These are phyloP conservation scores for Puya raimondii DNA, from an alignment of 176 grass and related monocot species.

Conservation along the genomic window DNA sequence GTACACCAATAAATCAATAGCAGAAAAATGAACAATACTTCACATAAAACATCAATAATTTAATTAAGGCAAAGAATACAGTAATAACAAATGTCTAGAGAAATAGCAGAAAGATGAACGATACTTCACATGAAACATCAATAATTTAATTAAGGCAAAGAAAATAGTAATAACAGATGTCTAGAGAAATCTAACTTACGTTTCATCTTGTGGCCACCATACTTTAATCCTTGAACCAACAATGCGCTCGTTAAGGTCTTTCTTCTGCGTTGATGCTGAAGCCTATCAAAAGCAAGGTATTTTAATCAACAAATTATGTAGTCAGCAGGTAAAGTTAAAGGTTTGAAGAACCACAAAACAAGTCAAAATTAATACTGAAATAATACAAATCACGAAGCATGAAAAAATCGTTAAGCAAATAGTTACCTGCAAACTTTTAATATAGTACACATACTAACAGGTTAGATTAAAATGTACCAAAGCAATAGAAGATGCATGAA, in stretches of 20 bases:
- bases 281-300: constrained; percentile 30
- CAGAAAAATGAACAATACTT: background rate
- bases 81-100: background rate
- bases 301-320: constrained; percentile 10
- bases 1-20: background rate
- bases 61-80: background rate
- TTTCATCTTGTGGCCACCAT: constrained; percentile 82
- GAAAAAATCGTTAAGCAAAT: no score
- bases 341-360: constrained; percentile 1
- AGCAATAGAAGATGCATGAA: no score
- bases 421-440: no score
- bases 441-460: background rate
- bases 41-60: background rate
- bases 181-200: constrained; percentile 31
- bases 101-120: background rate
- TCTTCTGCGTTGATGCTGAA: constrained; percentile 35
- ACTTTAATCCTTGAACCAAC: constrained; percentile 71
- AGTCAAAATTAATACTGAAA: no score
- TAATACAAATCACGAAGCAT: no score
- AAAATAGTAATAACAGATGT: constrained; percentile 13
- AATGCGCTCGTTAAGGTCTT: constrained; percentile 36
- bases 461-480: no score
- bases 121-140: background rate
- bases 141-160: background rate
- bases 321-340: constrained; percentile 3